Conservation (phyloP, 1,284 basidiomycete species). For the Grifola frondosa region DNA sequence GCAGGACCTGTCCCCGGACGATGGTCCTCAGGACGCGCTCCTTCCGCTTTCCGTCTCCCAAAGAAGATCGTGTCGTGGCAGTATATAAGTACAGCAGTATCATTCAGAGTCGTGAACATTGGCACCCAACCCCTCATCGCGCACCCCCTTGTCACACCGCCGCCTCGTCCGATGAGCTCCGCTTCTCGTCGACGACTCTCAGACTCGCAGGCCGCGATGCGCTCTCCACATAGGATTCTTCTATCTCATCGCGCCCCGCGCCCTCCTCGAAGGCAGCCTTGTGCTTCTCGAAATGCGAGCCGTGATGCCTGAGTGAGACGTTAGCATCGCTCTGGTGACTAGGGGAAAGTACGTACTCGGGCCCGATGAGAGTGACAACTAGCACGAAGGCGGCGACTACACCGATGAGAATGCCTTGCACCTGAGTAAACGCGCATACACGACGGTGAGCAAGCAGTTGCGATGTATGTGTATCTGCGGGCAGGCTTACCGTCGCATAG, state of each 20-base stretch:
- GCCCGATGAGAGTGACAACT: constrained; percentile 67
- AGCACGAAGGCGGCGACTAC: constrained; percentile 67
- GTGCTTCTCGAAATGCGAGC: constrained; percentile 80
- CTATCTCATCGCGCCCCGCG: constrained; percentile 34
- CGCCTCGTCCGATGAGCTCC: no score
- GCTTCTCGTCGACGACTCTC: constrained; percentile 19
- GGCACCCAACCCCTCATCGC: no score
- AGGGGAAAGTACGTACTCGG: constrained; percentile 53
- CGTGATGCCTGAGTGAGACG: constrained; percentile 57
- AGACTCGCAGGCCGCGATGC: constrained; percentile 18
- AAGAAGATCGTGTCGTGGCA: no score
- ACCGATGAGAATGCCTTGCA: constrained; percentile 90
- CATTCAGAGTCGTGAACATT: no score
- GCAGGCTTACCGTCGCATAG: constrained; percentile 64
- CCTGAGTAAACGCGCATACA: no score
- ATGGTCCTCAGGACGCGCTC: no score
- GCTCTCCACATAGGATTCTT: constrained; percentile 9
- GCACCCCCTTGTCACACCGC: no score
- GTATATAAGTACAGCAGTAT: no score
- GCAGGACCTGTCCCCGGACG: no score
- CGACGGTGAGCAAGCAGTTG: no score
- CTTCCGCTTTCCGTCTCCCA: no score
- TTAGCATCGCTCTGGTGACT: neutral
- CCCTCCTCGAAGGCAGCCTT: constrained; percentile 80
- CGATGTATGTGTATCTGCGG: neutral